Evolutionary conservation across 257 asterid genomes (phyloP).

Genomic region (Petunia secreta): DNA sequence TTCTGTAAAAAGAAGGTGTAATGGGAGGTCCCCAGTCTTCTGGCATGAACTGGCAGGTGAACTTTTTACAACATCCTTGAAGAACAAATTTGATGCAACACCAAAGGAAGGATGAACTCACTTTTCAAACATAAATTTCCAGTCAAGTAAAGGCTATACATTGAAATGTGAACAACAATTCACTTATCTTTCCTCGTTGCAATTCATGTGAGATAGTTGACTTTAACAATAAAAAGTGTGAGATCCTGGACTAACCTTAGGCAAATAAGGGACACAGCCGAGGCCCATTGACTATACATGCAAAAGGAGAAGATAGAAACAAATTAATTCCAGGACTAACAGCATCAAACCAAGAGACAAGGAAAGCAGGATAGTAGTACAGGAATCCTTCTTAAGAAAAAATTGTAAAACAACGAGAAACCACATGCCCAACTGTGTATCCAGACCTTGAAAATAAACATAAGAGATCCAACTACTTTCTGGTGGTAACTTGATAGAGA

Average conservation of each 20-base stretch:
- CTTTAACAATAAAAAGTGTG: not conserved
- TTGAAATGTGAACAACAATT: not conserved
- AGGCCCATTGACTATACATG: conserved; percentile 90
- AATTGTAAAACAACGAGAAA: not conserved
- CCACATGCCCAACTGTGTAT: conserved; percentile 4
- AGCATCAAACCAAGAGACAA: conserved; percentile 21
- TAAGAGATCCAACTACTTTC: conserved; percentile 97
- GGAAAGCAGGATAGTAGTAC: not conserved
- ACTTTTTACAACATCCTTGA: not conserved
- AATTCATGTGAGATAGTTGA: not conserved
- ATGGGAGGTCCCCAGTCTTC: not conserved
- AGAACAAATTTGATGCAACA: conserved; percentile 15
- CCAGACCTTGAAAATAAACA: conserved; percentile 94
- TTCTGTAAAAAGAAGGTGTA: not conserved
- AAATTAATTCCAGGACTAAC: conserved; percentile 22
- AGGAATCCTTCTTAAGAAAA: not conserved
- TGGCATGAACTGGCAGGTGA: not conserved
- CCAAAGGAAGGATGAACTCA: not conserved
- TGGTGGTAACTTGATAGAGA: conserved; percentile 95
- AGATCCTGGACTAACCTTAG: conserved; percentile 73
- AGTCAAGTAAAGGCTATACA: not conserved
- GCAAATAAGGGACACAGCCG: conserved; percentile 97
- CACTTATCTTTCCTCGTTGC: not conserved
- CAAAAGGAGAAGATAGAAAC: conserved; percentile 27
- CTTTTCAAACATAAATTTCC: conserved; percentile 1